Percentiles rank a stretch among this genome's conserved stretches.
phyloP scores from a whole-genome alignment of 2,329 filamentous ascomycete species.

The Colletotrichum musicola region DNA sequence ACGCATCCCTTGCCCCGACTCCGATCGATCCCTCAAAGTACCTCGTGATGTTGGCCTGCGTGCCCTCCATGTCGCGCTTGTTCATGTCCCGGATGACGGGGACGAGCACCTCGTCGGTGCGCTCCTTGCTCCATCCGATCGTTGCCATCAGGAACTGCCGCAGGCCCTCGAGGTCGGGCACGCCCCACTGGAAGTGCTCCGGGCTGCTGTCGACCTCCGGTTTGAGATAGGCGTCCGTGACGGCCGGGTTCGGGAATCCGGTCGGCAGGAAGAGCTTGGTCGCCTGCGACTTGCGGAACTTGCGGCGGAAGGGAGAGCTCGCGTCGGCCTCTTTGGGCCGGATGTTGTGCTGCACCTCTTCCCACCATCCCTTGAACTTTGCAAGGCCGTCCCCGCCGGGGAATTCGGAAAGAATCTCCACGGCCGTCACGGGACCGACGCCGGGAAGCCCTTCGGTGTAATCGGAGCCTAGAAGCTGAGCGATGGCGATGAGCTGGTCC shows the following conservation, averaged over 20 bases:
- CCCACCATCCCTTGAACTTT: constrained; percentile 92
- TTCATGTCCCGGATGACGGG: constrained; percentile 98
- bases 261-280: constrained; percentile 89
- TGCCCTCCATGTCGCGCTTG: constrained; percentile 85
- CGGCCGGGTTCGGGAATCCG: constrained; percentile 81
- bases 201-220: constrained; percentile 87
- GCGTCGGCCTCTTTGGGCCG: constrained; percentile 74
- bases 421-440: constrained; percentile 91
- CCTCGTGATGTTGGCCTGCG: constrained; percentile 94
- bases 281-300: constrained; percentile 83
- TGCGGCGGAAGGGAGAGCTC: constrained; percentile 78
- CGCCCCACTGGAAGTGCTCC: constrained; percentile 92
- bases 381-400: constrained; percentile 70
- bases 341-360: constrained; percentile 76
- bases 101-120: constrained; percentile 94
- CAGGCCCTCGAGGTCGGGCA: constrained; percentile 90
- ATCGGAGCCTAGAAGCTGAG: constrained; percentile 91
- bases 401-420: constrained; percentile 96
- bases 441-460: constrained; percentile 94
- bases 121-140: constrained; percentile 91
- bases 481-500: constrained; percentile 88
- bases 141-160: constrained; percentile 89
- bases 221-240: constrained; percentile 85
- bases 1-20: constrained; percentile 73
- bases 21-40: constrained; percentile 86